Conservation (phyloP, 805 yeast species). For the Clavispora phyllophila region DNA sequence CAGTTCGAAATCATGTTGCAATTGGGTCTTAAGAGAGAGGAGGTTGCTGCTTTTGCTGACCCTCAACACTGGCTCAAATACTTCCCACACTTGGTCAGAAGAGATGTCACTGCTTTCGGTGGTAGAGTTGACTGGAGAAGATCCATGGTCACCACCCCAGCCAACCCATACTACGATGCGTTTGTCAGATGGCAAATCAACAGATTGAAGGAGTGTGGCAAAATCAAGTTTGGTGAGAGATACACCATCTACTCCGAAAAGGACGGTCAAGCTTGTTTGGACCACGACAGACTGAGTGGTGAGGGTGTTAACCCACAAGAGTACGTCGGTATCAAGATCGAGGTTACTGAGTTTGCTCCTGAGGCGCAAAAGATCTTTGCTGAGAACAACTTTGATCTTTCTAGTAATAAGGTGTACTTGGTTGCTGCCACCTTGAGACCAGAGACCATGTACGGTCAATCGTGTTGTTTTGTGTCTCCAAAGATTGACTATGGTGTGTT, state of each 20-base stretch:
- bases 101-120: slow-evolving; percentile 77
- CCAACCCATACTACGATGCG: slow-evolving; percentile 84
- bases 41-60: slow-evolving; percentile 84
- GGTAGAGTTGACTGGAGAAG: slow-evolving; percentile 98
- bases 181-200: slow-evolving; percentile 97
- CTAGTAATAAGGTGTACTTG: slow-evolving; percentile 64
- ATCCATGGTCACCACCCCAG: slow-evolving; percentile 90
- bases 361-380: slow-evolving; percentile 52
- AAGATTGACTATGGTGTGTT: slow-evolving; percentile 88
- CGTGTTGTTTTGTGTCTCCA: slow-evolving; percentile 96
- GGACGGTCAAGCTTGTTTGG: slow-evolving; percentile 99
- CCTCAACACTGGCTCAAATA: slow-evolving; percentile 84
- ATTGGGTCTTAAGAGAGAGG: slow-evolving; percentile 80
- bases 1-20: slow-evolving; percentile 97
- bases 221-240: slow-evolving; percentile 96
- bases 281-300: slow-evolving; percentile 95
- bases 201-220: slow-evolving; percentile 75
- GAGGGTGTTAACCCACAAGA: slow-evolving; percentile 98
- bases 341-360: slow-evolving; percentile 54
- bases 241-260: slow-evolving; percentile 95
- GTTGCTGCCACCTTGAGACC: slow-evolving; percentile 98
- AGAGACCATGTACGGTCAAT: slow-evolving; percentile 98
- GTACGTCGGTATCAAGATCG: slow-evolving; percentile 87
- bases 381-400: slow-evolving; percentile 41
- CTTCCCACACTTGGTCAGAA: slow-evolving; percentile 87